Conservation (phyloP, 2,329 filamentous ascomycete species). For the Colletotrichum lindemuthianum region DNA sequence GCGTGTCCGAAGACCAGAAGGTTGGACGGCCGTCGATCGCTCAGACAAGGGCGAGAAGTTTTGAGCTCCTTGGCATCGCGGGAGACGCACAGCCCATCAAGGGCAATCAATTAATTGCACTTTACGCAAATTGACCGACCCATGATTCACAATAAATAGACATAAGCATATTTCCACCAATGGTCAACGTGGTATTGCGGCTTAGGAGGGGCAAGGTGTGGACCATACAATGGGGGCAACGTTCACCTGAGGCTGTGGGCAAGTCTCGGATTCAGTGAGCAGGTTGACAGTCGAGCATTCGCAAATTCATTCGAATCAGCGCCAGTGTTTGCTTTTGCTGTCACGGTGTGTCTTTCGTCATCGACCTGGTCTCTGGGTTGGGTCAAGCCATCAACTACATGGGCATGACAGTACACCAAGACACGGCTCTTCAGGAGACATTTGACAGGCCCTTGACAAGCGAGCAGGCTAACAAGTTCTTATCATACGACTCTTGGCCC, state of each 20-base stretch:
- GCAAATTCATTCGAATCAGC: constrained; percentile 8
- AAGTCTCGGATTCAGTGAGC: constrained; percentile 28
- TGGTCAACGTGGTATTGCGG: constrained; percentile 6
- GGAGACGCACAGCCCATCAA: neutral
- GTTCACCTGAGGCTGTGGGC: constrained; percentile 15
- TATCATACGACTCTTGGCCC: constrained; percentile 7
- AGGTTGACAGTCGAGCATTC: neutral
- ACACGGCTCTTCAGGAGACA: neutral
- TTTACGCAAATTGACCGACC: neutral
- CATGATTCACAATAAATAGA: constrained; percentile 4
- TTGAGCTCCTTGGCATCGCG: constrained; percentile 13
- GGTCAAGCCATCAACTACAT: neutral
- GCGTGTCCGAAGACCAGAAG: neutral
- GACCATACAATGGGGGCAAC: constrained; percentile 4
- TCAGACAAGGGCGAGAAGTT: constrained; percentile 8
- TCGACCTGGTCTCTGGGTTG: neutral
- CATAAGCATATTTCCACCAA: constrained; percentile 19
- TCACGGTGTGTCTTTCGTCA: neutral
- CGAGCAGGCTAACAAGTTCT: neutral
- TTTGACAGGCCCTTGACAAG: neutral
- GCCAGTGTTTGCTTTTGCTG: constrained; percentile 14
- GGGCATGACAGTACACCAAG: neutral
- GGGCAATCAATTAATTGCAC: neutral
- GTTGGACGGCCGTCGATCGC: constrained; percentile 11
- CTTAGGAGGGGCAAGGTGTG: constrained; percentile 31